A percentile compares a stretch with the other conserved stretches of the same genome.
These are phyloP conservation scores for Amaranthus tricolor DNA, from an alignment of 179 eudicot genomes.

Conservation along the genomic window DNA sequence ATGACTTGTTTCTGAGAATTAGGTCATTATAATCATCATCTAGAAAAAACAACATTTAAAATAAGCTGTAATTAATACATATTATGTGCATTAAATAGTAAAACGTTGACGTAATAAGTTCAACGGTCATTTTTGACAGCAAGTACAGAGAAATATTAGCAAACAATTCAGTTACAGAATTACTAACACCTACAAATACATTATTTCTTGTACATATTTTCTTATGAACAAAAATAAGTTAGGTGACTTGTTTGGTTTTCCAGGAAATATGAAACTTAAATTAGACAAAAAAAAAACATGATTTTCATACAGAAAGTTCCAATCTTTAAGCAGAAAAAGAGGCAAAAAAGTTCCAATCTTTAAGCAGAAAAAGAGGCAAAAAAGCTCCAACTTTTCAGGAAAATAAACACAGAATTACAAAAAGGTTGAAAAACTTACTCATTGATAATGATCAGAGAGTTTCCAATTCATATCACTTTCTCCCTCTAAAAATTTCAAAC, in stretches of 20 bases:
- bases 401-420: slow-evolving; percentile 8
- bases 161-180: slow-evolving; percentile 23
- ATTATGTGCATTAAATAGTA: slow-evolving; percentile 15
- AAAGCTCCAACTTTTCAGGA: neutral
- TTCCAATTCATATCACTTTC: neutral
- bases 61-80: neutral
- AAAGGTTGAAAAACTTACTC: slow-evolving; percentile 8
- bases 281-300: neutral
- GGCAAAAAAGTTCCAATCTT: slow-evolving; percentile 5
- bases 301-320: neutral
- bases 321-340: slow-evolving; percentile 5
- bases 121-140: slow-evolving; percentile 30
- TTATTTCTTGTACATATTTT: slow-evolving; percentile 14
- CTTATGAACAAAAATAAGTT: slow-evolving; percentile 7
- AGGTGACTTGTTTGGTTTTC: slow-evolving; percentile 7
- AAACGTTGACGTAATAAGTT: slow-evolving; percentile 18
- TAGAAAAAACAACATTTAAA: slow-evolving; percentile 8
- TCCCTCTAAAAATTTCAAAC: slow-evolving; percentile 3
- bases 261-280: neutral
- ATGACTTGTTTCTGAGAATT: slow-evolving; percentile 17
- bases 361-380: neutral
- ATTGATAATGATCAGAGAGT: slow-evolving; percentile 15
- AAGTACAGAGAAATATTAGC: slow-evolving; percentile 15
- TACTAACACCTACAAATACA: neutral
- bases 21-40: slow-evolving; percentile 18